A percentile compares a stretch with the other conserved stretches of the same genome.
These are phyloP conservation scores for Allium sativum DNA, from an alignment of 106 monocot species.

Conservation along the genomic window DNA sequence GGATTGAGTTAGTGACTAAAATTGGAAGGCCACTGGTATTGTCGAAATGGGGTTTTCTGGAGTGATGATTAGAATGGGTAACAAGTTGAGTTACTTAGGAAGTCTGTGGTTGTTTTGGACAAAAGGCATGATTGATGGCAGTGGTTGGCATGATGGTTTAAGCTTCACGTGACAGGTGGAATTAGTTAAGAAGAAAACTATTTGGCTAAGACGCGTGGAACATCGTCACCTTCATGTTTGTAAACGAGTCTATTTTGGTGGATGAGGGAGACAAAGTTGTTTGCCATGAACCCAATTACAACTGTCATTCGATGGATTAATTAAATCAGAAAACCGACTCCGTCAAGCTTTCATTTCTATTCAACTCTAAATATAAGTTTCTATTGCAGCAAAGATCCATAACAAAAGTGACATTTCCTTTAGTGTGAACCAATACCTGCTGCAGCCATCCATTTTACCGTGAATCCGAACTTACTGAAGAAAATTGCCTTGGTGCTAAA, in stretches of 20 bases:
- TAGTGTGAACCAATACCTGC: conserved; percentile 67
- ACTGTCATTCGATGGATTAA: conserved; percentile 91
- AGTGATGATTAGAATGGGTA: too few relatives aligned
- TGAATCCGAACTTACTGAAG: conserved; percentile 45
- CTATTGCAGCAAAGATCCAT: conserved; percentile 78
- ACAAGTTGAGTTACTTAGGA: too few relatives aligned
- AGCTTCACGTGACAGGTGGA: too few relatives aligned
- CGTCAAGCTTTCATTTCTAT: conserved; percentile 94
- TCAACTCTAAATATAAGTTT: conserved; percentile 85
- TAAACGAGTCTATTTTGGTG: conserved; percentile 83
- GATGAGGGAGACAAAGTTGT: conserved; percentile 85
- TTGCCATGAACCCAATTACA: conserved; percentile 95
- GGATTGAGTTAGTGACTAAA: too few relatives aligned
- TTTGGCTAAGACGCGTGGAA: too few relatives aligned
- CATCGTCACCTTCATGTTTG: too few relatives aligned
- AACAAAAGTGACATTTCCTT: conserved; percentile 60
- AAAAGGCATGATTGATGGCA: too few relatives aligned
- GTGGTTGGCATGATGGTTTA: too few relatives aligned
- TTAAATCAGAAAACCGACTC: conserved; percentile 61
- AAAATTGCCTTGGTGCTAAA: conserved; percentile 48
- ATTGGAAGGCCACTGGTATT: too few relatives aligned
- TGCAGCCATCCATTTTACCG: conserved; percentile 67
- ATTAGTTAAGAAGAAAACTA: too few relatives aligned
- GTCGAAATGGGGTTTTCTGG: too few relatives aligned
- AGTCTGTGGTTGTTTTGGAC: too few relatives aligned